Conservation (phyloP, 2,329 filamentous ascomycete species). For the Dactylellina cionopaga region DNA sequence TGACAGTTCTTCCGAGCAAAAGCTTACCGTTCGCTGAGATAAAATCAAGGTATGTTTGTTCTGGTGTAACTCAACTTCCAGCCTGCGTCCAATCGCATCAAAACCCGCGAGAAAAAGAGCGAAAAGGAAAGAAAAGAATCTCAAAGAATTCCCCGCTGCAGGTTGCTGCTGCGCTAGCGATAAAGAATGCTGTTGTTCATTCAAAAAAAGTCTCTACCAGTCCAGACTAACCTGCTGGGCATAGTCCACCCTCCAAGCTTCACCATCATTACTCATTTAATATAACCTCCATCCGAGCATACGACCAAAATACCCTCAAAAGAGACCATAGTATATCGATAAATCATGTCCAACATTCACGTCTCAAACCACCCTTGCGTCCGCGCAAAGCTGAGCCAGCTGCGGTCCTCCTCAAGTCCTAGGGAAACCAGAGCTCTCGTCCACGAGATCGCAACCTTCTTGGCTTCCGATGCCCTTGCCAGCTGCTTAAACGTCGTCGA, state of each 20-base stretch:
- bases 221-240: conserved; percentile 23
- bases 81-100: conserved; percentile 22
- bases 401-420: conserved; percentile 76
- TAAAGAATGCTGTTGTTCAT: conserved; percentile 1
- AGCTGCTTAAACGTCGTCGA: conserved; percentile 68
- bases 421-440: conserved; percentile 83
- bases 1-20: too few species aligned
- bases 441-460: conserved; percentile 84
- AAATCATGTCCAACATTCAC: conserved; percentile 68
- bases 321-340: not conserved
- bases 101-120: conserved; percentile 1
- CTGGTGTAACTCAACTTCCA: conserved; percentile 38
- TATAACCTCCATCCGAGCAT: conserved; percentile 59
- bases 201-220: too few species aligned
- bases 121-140: too few species aligned
- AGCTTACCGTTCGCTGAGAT: too few species aligned
- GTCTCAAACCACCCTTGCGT: conserved; percentile 88
- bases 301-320: not conserved
- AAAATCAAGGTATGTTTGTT: conserved; percentile 27
- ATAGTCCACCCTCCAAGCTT: conserved; percentile 49
- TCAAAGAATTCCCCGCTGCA: conserved; percentile 34
- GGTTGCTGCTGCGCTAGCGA: conserved; percentile 12
- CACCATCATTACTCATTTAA: conserved; percentile 67
- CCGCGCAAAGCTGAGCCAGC: conserved; percentile 85
- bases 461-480: conserved; percentile 83